Conservation (phyloP, 2,329 filamentous ascomycete species). For the Colletotrichum sp. region DNA sequence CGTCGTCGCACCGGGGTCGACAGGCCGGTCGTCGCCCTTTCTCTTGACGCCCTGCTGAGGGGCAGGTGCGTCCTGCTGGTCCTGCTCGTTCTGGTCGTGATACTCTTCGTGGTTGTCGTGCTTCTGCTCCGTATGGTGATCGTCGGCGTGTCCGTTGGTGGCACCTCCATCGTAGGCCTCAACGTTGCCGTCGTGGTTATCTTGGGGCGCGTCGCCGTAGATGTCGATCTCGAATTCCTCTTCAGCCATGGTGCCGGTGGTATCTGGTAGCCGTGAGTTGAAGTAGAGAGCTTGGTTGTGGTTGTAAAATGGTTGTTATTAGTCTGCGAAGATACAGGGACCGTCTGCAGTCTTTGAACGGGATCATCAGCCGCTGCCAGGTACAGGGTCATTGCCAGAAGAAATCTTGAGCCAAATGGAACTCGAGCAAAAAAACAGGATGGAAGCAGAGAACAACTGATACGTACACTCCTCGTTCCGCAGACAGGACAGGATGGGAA, state of each 20-base stretch:
- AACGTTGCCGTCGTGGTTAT: constrained; percentile 43
- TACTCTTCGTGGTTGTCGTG: constrained; percentile 36
- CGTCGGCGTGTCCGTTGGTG: constrained; percentile 33
- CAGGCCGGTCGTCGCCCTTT: constrained; percentile 63
- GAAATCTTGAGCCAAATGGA: background rate
- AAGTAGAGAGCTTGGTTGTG: constrained; percentile 7
- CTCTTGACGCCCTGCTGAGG: constrained; percentile 64
- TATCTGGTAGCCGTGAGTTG: constrained; percentile 16
- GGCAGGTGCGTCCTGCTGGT: constrained; percentile 28
- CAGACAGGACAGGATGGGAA: constrained; percentile 23
- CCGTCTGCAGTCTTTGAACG: constrained; percentile 36
- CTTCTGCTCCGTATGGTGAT: constrained; percentile 42
- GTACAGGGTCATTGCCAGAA: constrained; percentile 18
- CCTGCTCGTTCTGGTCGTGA: constrained; percentile 27
- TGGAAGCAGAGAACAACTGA: constrained; percentile 41
- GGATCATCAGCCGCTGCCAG: constrained; percentile 20
- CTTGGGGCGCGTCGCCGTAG: constrained; percentile 63
- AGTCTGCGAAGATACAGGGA: constrained; percentile 42
- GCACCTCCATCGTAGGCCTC: constrained; percentile 41
- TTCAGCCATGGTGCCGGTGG: constrained; percentile 62
- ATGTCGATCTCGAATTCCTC: constrained; percentile 77
- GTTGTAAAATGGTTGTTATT: constrained; percentile 23
- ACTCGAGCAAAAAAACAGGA: constrained; percentile 27
- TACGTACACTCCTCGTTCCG: constrained; percentile 60
- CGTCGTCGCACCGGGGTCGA: constrained; percentile 65